Conservation (phyloP, 176 grass and related monocot species). For the Zea mays region DNA sequence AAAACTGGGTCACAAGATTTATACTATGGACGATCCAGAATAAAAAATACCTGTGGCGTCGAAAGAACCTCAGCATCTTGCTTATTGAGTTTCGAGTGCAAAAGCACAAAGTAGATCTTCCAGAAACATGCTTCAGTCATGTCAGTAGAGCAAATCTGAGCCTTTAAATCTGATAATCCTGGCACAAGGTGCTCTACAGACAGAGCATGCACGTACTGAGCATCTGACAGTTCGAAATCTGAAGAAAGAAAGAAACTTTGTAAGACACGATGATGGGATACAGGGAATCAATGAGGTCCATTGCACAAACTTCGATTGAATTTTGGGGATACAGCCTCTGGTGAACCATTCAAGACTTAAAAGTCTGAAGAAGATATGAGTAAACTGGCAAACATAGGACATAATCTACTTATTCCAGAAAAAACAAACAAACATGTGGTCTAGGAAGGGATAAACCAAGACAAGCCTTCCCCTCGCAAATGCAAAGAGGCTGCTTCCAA, state of each 20-base stretch:
- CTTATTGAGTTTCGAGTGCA: constrained; percentile 66
- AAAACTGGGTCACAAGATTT: neutral
- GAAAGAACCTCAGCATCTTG: constrained; percentile 69
- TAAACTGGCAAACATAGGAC: neutral
- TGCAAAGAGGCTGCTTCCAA: too few species aligned
- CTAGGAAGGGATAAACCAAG: too few species aligned
- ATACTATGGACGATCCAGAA: neutral
- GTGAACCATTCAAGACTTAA: constrained; percentile 7
- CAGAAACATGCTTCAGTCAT: constrained; percentile 82
- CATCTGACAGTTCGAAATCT: constrained; percentile 72
- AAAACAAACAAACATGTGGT: neutral
- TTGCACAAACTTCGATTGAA: neutral
- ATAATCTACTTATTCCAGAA: constrained; percentile 21
- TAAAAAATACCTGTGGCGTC: constrained; percentile 52
- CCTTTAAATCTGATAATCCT: constrained; percentile 48
- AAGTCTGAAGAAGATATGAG: neutral
- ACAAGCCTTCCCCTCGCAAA: too few species aligned
- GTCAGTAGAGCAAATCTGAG: constrained; percentile 62
- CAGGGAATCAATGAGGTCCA: neutral
- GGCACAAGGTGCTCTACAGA: constrained; percentile 54
- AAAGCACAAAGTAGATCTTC: constrained; percentile 88
- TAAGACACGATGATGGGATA: constrained; percentile 22
- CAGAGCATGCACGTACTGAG: constrained; percentile 64
- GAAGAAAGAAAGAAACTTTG: constrained; percentile 20
- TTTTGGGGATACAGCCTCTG: constrained; percentile 2